These are phyloP conservation scores for Tetratostichococcus sp. DNA, from an alignment of 139 green algal genomes.

Conservation along the genomic window DNA sequence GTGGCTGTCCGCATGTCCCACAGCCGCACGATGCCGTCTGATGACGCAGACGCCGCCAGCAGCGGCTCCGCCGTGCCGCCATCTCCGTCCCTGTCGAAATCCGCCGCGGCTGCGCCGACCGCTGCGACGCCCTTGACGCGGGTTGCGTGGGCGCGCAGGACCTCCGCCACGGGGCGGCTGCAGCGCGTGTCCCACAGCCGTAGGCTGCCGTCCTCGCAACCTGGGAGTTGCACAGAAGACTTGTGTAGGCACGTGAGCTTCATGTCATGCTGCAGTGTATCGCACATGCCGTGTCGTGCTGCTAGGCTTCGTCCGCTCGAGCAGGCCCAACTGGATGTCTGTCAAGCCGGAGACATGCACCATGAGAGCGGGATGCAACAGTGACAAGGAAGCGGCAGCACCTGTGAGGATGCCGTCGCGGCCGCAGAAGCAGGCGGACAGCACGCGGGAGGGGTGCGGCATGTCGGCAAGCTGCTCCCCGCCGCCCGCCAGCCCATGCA, in stretches of 20 bases:
- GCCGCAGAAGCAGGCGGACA: constrained; percentile 21
- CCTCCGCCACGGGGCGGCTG: neutral
- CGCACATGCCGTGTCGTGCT: too few relatives aligned
- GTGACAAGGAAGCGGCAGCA: neutral
- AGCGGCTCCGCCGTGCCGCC: neutral
- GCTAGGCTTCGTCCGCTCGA: too few relatives aligned
- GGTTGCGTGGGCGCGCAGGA: constrained; percentile 24
- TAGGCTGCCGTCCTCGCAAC: constrained; percentile 38
- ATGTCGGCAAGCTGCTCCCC: constrained; percentile 10
- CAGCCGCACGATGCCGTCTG: constrained; percentile 64
- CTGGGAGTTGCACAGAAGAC: constrained; percentile 7
- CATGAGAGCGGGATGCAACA: too few relatives aligned
- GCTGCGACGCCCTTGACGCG: constrained; percentile 36
- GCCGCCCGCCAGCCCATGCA: constrained; percentile 29
- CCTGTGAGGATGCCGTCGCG: constrained; percentile 2
- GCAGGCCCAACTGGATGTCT: too few relatives aligned
- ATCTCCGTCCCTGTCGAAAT: too few relatives aligned
- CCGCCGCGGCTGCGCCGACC: constrained; percentile 13
- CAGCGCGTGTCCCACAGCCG: constrained; percentile 45
- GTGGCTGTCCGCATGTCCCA: constrained; percentile 42
- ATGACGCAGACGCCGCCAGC: constrained; percentile 46
- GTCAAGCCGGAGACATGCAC: too few relatives aligned
- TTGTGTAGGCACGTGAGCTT: neutral
- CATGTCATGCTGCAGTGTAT: too few relatives aligned
- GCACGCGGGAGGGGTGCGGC: constrained; percentile 30